Evolutionary conservation across 768 basidiomycete genomes (phyloP), one percentile per base, ranked within the genome.

Genomic region (Vararia minispora): DNA sequence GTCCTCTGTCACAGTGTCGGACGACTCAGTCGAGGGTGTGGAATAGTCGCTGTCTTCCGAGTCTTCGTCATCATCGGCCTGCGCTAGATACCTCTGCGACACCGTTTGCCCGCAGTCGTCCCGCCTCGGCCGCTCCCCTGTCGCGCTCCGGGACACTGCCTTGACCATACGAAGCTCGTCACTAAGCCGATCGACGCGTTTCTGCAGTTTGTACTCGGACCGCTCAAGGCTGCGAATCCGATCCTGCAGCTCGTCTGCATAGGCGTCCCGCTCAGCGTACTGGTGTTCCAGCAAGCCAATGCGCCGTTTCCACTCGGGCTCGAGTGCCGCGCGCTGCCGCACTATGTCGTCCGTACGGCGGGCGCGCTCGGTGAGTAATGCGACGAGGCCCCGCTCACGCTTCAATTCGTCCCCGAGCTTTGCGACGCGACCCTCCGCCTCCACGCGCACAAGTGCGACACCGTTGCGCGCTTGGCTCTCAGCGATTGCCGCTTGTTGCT

Each of bases 271-370:
- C 29, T 43, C 41, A 9, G 7, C 25, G 22, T 25, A 29, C 9
- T 26, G 29, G 24, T 29, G 26, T 21, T n/a, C 10, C 20, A 48
- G 41, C 10, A 13, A 17, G 5, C 10, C 27, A 25, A 21, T 37
- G 4, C 35, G 26, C 21, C 41, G 41, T 30, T 41, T 32, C 5
- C 42, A 26, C 21, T 48, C 47, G n/a, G 39, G 39, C 9, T 25
- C 35, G 10, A 42, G 27, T 23, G 47, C 32, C 3, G 47, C 47
- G 12, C 37, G 45, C 32, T 33, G 33, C 24, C 47, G 47, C 18
- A 48, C 40, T 13, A 32, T 28, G 22, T 48, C 47, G 28, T 41
- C 47, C 12, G 47, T 48, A 16, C 41, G 45, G 27, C 41, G 47
- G 4, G 44, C 47, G 14, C 45, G 47, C 39, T 46, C 45, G 2